These are phyloP conservation scores for Plasmodium adleri DNA, from an alignment of 169 alveolate species.

Conservation along the genomic window DNA sequence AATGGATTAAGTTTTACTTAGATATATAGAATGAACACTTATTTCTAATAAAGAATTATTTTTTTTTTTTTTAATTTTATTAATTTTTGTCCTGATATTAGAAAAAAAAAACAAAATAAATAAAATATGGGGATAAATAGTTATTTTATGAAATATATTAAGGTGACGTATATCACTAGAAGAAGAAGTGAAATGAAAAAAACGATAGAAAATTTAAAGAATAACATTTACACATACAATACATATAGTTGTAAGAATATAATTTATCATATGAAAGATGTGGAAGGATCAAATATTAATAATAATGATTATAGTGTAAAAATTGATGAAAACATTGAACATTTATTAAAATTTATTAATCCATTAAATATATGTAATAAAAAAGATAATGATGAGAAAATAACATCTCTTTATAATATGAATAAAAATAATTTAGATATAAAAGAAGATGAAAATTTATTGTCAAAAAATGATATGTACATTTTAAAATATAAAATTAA, in stretches of 20 bases:
- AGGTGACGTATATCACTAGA: conserved; percentile 46
- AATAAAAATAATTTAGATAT: not conserved
- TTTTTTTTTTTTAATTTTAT: no score
- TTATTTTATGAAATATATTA: conserved; percentile 55
- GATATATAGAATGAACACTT: no score
- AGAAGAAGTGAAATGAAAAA: conserved; percentile 71
- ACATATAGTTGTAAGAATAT: conserved; percentile 52
- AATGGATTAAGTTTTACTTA: no score
- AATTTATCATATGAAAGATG: conserved; percentile 33
- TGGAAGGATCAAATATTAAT: conserved; percentile 10
- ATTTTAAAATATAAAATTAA: conserved; percentile 37
- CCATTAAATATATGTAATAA: conserved; percentile 16
- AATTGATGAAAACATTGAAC: conserved; percentile 30
- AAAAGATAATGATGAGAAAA: not conserved
- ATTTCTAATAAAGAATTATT: no score
- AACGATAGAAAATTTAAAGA: conserved; percentile 61
- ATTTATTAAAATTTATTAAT: conserved; percentile 16
- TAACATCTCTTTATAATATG: not conserved
- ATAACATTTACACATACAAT: conserved; percentile 60
- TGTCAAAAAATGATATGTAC: not conserved
- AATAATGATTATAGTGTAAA: conserved; percentile 26
- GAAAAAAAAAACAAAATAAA: no score
- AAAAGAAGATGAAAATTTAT: not conserved
- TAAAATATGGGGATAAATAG: conserved; percentile 40
- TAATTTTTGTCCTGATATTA: no score